These are phyloP conservation scores for Dactylellina cionopaga DNA, from an alignment of 2,329 filamentous ascomycete species.

Conservation along the genomic window DNA sequence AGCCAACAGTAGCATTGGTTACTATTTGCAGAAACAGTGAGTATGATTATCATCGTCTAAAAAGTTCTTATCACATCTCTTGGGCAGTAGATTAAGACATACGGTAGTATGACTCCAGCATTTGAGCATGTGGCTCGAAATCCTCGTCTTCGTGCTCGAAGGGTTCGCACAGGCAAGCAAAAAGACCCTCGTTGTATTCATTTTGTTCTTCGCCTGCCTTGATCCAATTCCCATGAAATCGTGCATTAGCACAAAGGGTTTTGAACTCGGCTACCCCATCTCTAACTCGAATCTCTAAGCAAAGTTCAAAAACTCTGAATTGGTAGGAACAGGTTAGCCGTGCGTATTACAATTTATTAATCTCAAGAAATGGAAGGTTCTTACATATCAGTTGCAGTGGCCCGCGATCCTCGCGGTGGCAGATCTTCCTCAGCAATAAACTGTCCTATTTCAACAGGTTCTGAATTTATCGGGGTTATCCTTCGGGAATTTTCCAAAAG, in stretches of 20 bases:
- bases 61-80: too few species aligned
- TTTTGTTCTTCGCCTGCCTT: slow-evolving; percentile 34
- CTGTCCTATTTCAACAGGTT: slow-evolving; percentile 28
- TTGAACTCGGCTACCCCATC: slow-evolving; percentile 36
- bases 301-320: slow-evolving; percentile 40
- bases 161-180: slow-evolving; percentile 47
- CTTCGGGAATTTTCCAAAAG: background rate
- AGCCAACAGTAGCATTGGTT: slow-evolving; percentile 46
- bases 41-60: too few species aligned
- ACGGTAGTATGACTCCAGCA: slow-evolving; percentile 38
- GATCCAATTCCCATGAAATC: slow-evolving; percentile 50
- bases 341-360: background rate
- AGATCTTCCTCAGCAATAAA: slow-evolving; percentile 18
- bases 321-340: background rate
- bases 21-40: too few species aligned
- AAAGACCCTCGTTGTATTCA: slow-evolving; percentile 49
- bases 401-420: slow-evolving; percentile 28
- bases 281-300: slow-evolving; percentile 20
- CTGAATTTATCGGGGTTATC: slow-evolving; percentile 1
- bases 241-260: slow-evolving; percentile 33
- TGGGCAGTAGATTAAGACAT: slow-evolving; percentile 3
- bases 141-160: slow-evolving; percentile 49
- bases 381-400: slow-evolving; percentile 42
- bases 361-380: background rate
- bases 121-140: slow-evolving; percentile 43